Evolutionary conservation across 495 filamentous ascomycete genomes (phyloP).

Genomic region (Penicillium flavigenum): DNA sequence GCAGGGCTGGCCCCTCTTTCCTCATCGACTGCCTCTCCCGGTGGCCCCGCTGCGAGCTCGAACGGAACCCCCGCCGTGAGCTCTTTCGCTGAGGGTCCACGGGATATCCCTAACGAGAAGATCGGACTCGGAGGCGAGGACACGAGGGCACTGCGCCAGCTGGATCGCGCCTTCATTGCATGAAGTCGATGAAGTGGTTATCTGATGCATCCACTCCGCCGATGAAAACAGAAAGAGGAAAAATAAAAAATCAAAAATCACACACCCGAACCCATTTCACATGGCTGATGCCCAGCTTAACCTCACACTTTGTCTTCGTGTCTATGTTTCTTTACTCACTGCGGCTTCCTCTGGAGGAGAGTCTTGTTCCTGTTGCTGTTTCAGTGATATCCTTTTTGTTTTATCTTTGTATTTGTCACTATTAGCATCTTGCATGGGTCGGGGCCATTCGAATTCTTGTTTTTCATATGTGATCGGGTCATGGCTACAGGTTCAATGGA

Average conservation of each 20-base stretch:
- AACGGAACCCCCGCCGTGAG: conserved; percentile 12
- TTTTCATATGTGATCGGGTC: conserved; percentile 3
- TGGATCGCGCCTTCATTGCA: conserved; percentile 55
- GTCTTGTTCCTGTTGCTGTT: not conserved
- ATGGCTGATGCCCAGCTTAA: not conserved
- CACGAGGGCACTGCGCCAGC: conserved; percentile 60
- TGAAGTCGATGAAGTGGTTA: conserved; percentile 11
- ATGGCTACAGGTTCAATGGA: conserved; percentile 5
- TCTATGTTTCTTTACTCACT: conserved; percentile 3
- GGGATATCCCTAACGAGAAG: conserved; percentile 65
- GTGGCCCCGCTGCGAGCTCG: conserved; percentile 16
- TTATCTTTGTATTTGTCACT: conserved; percentile 8
- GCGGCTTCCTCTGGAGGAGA: not conserved
- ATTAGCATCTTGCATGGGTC: conserved; percentile 16
- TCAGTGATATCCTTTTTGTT: conserved; percentile 6
- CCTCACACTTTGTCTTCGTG: not conserved
- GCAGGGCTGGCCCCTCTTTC: conserved; percentile 43
- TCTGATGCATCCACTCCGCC: no score
- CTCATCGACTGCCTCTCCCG: conserved; percentile 25
- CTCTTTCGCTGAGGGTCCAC: conserved; percentile 47
- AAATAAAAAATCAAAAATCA: not conserved
- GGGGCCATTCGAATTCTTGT: conserved; percentile 5
- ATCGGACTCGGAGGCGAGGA: conserved; percentile 63
- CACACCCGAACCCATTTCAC: not conserved
- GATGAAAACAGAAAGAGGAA: not conserved